Conservation (phyloP, 441 rosid species). For the Arabidopsis lyrata region DNA sequence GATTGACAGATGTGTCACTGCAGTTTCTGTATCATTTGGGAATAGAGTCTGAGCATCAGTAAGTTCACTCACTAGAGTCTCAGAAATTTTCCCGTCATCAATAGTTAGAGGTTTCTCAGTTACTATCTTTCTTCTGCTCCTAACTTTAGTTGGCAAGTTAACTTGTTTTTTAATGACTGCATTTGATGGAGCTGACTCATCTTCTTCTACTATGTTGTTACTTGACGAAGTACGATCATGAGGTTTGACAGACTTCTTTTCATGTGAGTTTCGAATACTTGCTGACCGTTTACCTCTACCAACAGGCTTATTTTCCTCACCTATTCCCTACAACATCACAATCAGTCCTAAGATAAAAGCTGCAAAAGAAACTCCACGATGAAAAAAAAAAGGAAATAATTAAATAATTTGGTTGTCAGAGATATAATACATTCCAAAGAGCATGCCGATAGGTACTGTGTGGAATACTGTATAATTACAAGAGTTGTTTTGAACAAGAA, state of each 20-base stretch:
- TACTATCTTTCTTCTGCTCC: conserved; percentile 64
- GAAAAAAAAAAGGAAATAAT: not conserved
- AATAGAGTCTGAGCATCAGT: conserved; percentile 47
- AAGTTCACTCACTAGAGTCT: conserved; percentile 50
- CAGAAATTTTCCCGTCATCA: conserved; percentile 50
- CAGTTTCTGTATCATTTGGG: conserved; percentile 30
- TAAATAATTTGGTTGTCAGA: conserved; percentile 17
- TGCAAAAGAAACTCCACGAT: conserved; percentile 16
- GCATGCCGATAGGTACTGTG: conserved; percentile 1
- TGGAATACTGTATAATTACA: not conserved
- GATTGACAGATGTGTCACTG: conserved; percentile 44
- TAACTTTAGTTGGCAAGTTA: conserved; percentile 56
- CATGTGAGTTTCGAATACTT: conserved; percentile 52
- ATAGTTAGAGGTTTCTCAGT: conserved; percentile 47
- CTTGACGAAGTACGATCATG: conserved; percentile 48
- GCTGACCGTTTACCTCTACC: conserved; percentile 62
- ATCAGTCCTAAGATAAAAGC: conserved; percentile 29
- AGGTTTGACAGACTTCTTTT: conserved; percentile 53
- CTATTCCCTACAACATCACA: conserved; percentile 53
- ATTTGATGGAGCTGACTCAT: conserved; percentile 51
- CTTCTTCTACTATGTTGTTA: conserved; percentile 50
- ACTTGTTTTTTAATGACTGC: conserved; percentile 48
- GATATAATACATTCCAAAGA: conserved; percentile 13
- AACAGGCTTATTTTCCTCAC: conserved; percentile 53
- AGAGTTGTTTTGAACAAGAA: conserved; percentile 38